Evolutionary conservation across 257 asterid genomes (phyloP), one percentile per base, ranked within the genome.

Genomic region (Fraxinus anomala): DNA sequence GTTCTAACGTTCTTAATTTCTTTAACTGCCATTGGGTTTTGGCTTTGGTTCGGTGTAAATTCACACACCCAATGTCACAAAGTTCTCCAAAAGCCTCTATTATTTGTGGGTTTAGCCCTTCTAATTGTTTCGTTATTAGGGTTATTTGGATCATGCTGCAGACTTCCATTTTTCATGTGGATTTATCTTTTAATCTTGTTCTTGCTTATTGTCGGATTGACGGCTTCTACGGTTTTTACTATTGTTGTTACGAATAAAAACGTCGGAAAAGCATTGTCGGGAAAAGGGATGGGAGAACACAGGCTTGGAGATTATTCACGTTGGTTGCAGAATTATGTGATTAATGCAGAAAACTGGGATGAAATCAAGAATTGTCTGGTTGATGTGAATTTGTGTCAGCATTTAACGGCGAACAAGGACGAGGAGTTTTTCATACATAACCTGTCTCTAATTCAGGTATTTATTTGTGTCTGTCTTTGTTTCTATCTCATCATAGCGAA

Each of bases 291-390:
- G 14, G 79, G 85, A 28, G 83, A 79, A 1, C 86, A 85, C 36
- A 85, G 80, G 61, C 81, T 86, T 21, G 95, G 92, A 1, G 93
- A 91, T 76, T 91, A 90, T 84, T 88, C 96, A 0, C 68, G 65
- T 8, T 92, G 98, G 97, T 77, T 93, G 87, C 89, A 88, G 77
- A 89, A 71, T 21, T 77, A 90, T 68, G 96, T 89, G 13, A 42
- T 86, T 7, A 86, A 85, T 78, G 90, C 61, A 2, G 73, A 80
- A 11, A 89, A 93, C 39, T 90, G 98, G 98, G 84, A 42, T 42
- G 51, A 42, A 42, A 42, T 42, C 51, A 42, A 42, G 51, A 42
- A 42, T 42, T 42, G 51, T 42, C 17, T 42, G 1, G 51, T 42
- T 2, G 51, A 42, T 13, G 51, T 42, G 51, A 12, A 42, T 42